phyloP scores from a whole-genome alignment of 768 basidiomycete genomes.

The Exsudoporus frostii region DNA sequence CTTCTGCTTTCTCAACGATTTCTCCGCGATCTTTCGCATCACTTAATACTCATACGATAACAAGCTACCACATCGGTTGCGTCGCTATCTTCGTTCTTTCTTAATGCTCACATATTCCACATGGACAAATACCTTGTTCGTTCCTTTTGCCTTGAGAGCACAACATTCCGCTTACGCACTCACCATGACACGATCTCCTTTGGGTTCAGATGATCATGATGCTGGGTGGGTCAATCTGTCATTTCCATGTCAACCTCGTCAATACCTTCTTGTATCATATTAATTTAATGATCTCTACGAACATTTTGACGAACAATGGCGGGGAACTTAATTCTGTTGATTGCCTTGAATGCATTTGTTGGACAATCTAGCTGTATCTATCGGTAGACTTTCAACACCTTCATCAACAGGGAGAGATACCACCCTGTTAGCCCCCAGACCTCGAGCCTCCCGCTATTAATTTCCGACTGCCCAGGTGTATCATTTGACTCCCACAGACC shows the following conservation, averaged over 20 bases:
- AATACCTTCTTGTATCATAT: conserved; percentile 24
- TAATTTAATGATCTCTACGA: conserved; percentile 12
- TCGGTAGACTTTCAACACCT: conserved; percentile 46
- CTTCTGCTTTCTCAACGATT: conserved; percentile 16
- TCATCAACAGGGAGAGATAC: conserved; percentile 69
- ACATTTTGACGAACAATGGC: neutral
- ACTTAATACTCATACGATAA: conserved; percentile 22
- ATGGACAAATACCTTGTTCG: conserved; percentile 12
- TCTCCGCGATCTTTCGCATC: conserved; percentile 19
- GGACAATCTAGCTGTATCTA: conserved; percentile 13
- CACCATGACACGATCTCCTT: conserved; percentile 10
- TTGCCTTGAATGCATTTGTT: neutral
- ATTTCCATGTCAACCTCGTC: conserved; percentile 15
- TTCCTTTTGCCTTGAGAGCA: conserved; percentile 10
- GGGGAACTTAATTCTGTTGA: neutral
- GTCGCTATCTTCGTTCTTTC: conserved; percentile 26
- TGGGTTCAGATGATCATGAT: conserved; percentile 13
- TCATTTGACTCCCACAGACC: conserved; percentile 32
- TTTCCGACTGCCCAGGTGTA: conserved; percentile 37
- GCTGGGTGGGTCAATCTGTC: conserved; percentile 13
- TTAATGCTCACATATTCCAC: conserved; percentile 27
- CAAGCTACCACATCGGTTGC: conserved; percentile 15
- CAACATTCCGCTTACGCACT: conserved; percentile 17
- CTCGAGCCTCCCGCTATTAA: conserved; percentile 51
- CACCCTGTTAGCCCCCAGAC: conserved; percentile 86